Conservation (phyloP, 2,329 filamentous ascomycete genomes). For the Pseudopithomyces maydicus region DNA sequence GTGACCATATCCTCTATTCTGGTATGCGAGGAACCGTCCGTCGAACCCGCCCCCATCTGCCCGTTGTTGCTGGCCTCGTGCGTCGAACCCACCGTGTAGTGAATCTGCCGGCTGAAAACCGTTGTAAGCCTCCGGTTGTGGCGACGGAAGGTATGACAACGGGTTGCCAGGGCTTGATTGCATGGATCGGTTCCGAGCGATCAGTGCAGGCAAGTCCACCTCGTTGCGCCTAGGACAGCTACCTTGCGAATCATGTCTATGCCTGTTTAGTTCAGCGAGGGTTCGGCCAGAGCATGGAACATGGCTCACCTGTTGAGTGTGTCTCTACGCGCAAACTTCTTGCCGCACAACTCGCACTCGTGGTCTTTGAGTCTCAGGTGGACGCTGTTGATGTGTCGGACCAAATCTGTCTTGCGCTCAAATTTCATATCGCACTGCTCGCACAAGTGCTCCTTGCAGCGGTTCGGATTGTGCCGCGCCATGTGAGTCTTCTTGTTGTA, state of each 20-base stretch:
- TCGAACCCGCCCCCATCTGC: slow-evolving; percentile 1
- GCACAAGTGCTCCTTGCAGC: slow-evolving; percentile 74
- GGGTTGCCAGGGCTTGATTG: slow-evolving; percentile 4
- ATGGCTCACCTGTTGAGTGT: slow-evolving; percentile 74
- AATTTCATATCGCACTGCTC: slow-evolving; percentile 75
- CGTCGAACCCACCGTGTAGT: background rate
- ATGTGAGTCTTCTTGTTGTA: slow-evolving; percentile 89
- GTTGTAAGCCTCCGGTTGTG: slow-evolving; percentile 18
- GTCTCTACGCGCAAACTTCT: slow-evolving; percentile 78
- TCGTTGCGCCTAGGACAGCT: slow-evolving; percentile 68
- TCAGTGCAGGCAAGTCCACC: slow-evolving; percentile 17
- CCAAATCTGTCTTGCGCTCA: slow-evolving; percentile 80
- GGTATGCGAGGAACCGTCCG: slow-evolving; percentile 15
- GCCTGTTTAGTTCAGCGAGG: slow-evolving; percentile 20
- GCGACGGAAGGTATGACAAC: slow-evolving; percentile 17
- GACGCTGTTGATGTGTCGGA: slow-evolving; percentile 63
- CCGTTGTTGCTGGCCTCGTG: background rate
- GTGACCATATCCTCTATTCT: slow-evolving; percentile 17
- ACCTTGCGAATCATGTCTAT: slow-evolving; percentile 72
- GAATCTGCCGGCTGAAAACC: slow-evolving; percentile 6
- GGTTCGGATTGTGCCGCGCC: slow-evolving; percentile 78
- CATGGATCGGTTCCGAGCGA: slow-evolving; percentile 22
- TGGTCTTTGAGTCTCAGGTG: slow-evolving; percentile 75
- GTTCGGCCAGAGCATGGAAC: background rate
- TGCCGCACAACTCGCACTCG: slow-evolving; percentile 71